Evolutionary conservation across 495 filamentous ascomycete genomes (phyloP).

Genomic region (Trichoderma asperelloides): DNA sequence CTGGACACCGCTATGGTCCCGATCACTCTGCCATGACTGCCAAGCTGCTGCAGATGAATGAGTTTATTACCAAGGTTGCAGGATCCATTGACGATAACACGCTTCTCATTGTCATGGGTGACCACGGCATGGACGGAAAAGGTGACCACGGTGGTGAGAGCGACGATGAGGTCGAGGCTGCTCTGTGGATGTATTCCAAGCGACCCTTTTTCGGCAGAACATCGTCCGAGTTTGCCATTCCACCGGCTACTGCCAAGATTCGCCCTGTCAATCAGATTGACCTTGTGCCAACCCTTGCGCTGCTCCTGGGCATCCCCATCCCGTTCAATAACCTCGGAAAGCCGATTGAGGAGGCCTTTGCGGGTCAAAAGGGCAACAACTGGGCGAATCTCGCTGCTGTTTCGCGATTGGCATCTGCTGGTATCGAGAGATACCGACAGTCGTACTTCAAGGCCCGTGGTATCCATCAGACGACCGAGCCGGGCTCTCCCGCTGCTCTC

Average conservation of each 20-base stretch:
- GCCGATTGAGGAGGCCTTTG: slow-evolving; percentile 91
- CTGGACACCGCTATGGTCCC: slow-evolving; percentile 91
- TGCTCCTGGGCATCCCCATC: slow-evolving; percentile 84
- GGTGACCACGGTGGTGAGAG: slow-evolving; percentile 97
- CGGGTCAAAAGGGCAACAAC: slow-evolving; percentile 54
- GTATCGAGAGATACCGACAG: slow-evolving; percentile 79
- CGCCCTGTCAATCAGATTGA: slow-evolving; percentile 91
- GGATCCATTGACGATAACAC: slow-evolving; percentile 72
- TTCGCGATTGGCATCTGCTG: slow-evolving; percentile 67
- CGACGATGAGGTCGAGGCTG: slow-evolving; percentile 87
- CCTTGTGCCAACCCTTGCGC: slow-evolving; percentile 80
- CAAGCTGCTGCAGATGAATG: slow-evolving; percentile 89
- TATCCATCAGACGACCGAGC: slow-evolving; percentile 47
- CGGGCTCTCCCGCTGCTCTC: slow-evolving; percentile 39
- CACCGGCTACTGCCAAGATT: slow-evolving; percentile 66
- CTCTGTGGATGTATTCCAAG: slow-evolving; percentile 97
- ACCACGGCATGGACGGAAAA: slow-evolving; percentile 97
- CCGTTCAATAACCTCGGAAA: slow-evolving; percentile 96
- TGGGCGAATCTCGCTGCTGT: slow-evolving; percentile 69
- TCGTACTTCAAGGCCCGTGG: slow-evolving; percentile 49
- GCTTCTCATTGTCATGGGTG: slow-evolving; percentile 89
- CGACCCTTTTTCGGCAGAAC: slow-evolving; percentile 71
- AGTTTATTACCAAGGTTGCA: slow-evolving; percentile 62
- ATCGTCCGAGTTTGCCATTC: slow-evolving; percentile 46
- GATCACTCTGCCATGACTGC: slow-evolving; percentile 84